A percentile compares a stretch with the other conserved stretches of the same genome.
These are phyloP conservation scores for Sporisorium reilianum DNA, from an alignment of 1,284 basidiomycete genomes.

Conservation along the genomic window DNA sequence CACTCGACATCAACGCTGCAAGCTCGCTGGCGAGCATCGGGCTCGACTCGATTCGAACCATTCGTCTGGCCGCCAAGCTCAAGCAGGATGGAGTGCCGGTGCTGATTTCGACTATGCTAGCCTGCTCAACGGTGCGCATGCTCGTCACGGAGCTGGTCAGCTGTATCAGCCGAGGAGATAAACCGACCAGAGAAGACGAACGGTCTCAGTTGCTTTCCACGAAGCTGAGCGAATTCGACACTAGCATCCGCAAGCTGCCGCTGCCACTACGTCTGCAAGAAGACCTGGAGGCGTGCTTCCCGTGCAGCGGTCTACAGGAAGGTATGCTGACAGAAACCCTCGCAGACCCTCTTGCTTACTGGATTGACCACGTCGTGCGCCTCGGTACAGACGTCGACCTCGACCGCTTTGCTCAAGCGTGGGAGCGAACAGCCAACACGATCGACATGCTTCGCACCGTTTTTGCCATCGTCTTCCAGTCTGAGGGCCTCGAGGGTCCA, in stretches of 20 bases:
- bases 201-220: background rate
- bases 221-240: constrained; percentile 3
- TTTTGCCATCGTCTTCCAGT: constrained; percentile 14
- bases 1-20: constrained; percentile 5
- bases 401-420: constrained; percentile 5
- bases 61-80: constrained; percentile 24
- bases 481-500: background rate
- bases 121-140: constrained; percentile 6
- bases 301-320: constrained; percentile 16
- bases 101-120: constrained; percentile 3
- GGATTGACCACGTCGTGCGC: constrained; percentile 11
- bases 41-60: constrained; percentile 19
- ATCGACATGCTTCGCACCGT: constrained; percentile 16
- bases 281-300: background rate
- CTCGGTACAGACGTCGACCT: constrained; percentile 8
- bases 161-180: background rate
- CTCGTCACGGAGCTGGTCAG: background rate
- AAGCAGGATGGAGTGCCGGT: constrained; percentile 11
- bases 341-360: constrained; percentile 18
- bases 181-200: background rate
- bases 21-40: constrained; percentile 18
- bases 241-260: background rate
- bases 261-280: background rate
- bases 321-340: constrained; percentile 25
- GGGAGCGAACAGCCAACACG: constrained; percentile 2